Percentiles rank a stretch among this genome's conserved stretches.
Evolutionary conservation across 1,139 yeast genomes (phyloP).

Genomic region (Scheffersomyces cryptocercus): DNA sequence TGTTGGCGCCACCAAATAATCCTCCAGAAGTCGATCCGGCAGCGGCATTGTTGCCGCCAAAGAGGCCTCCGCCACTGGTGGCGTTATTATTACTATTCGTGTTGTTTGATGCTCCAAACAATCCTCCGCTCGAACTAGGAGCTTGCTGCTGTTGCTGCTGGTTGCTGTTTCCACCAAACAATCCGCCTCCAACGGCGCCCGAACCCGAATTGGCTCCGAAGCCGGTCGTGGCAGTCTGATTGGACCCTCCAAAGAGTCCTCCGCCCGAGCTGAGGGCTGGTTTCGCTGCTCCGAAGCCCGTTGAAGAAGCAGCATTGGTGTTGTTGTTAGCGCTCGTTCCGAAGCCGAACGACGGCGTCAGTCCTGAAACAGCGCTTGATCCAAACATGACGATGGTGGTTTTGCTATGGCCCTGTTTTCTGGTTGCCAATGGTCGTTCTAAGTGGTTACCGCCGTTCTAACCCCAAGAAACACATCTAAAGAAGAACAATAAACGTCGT

Average conservation of each 20-base stretch:
- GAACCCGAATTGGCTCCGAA: not conserved
- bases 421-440: too few relatives aligned
- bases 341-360: too few relatives aligned
- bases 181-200: slow-evolving; percentile 8
- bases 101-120: slow-evolving; percentile 4
- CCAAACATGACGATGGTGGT: too few relatives aligned
- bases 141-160: slow-evolving; percentile 1
- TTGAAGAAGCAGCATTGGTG: not conserved
- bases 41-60: slow-evolving; percentile 10
- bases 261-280: not conserved
- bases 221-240: not conserved
- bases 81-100: slow-evolving; percentile 1
- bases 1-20: slow-evolving; percentile 4
- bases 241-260: not conserved
- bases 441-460: too few relatives aligned
- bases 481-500: too few relatives aligned
- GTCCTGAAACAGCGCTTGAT: too few relatives aligned
- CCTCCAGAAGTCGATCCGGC: slow-evolving; percentile 10
- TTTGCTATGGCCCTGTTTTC: too few relatives aligned
- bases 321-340: too few relatives aligned
- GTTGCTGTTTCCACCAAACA: slow-evolving; percentile 13
- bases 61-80: slow-evolving; percentile 11
- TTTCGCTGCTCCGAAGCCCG: not conserved
- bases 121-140: slow-evolving; percentile 5
- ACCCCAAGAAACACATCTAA: too few relatives aligned